Conservation (phyloP, 2,329 filamentous ascomycete genomes). For the Dothiorella sarmentorum region DNA sequence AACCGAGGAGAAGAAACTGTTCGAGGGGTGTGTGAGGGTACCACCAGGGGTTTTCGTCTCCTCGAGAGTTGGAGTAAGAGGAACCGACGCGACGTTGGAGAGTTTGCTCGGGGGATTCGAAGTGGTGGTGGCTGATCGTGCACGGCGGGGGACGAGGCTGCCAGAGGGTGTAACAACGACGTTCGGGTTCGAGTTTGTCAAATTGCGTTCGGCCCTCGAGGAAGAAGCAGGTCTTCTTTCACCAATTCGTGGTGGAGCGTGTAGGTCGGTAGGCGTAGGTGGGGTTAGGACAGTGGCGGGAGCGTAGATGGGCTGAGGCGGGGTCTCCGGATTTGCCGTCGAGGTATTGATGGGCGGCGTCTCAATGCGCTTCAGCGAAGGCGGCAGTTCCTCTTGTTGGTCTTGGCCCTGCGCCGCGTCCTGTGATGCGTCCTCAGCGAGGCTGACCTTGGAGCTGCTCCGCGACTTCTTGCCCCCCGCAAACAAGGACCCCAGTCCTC, state of each 20-base stretch:
- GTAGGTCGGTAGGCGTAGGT: constrained; percentile 56
- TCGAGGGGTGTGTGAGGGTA: constrained; percentile 45
- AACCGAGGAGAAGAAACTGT: constrained; percentile 88
- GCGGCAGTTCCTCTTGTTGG: not conserved
- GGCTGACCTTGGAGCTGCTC: constrained; percentile 19
- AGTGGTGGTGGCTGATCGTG: constrained; percentile 56
- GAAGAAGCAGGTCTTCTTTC: constrained; percentile 12
- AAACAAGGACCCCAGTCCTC: constrained; percentile 43
- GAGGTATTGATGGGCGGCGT: constrained; percentile 32
- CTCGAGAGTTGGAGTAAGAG: constrained; percentile 75
- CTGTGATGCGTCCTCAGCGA: constrained; percentile 17
- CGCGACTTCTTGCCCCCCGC: constrained; percentile 33
- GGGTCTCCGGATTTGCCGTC: constrained; percentile 41
- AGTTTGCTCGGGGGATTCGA: constrained; percentile 71
- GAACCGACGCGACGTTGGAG: constrained; percentile 64
- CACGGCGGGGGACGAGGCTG: constrained; percentile 70
- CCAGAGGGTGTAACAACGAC: constrained; percentile 61
- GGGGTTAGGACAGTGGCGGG: constrained; percentile 61
- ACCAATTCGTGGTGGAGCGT: constrained; percentile 19
- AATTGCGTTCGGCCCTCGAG: constrained; percentile 23
- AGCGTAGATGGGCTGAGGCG: constrained; percentile 34
- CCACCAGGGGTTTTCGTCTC: constrained; percentile 59
- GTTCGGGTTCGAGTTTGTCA: constrained; percentile 42
- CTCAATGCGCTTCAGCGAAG: constrained; percentile 17
- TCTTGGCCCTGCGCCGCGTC: constrained; percentile 17